Evolutionary conservation across 768 basidiomycete species (phyloP).

Genomic region (Boletus tylopilopsis): DNA sequence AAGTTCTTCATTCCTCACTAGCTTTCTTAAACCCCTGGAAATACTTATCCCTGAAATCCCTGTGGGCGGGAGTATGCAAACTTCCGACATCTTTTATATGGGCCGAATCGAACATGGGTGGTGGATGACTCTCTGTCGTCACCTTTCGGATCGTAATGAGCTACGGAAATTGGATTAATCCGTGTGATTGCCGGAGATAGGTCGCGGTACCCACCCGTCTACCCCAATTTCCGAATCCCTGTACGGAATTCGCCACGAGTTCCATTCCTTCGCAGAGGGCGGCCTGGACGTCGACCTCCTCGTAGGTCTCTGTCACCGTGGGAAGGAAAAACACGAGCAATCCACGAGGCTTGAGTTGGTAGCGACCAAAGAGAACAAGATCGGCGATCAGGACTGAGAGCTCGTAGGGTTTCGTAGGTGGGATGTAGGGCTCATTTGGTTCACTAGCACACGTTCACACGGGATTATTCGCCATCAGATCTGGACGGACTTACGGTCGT

Average conservation of each 20-base stretch:
- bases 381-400: slow-evolving; percentile 79
- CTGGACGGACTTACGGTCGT: slow-evolving; percentile 39
- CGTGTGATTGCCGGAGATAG: neutral
- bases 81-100: slow-evolving; percentile 6
- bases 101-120: slow-evolving; percentile 50
- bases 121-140: slow-evolving; percentile 40
- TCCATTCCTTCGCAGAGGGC: slow-evolving; percentile 87
- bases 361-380: slow-evolving; percentile 77
- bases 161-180: slow-evolving; percentile 38
- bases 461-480: neutral
- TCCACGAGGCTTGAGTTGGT: slow-evolving; percentile 80
- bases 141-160: slow-evolving; percentile 87
- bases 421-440: slow-evolving; percentile 71
- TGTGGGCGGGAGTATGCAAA: slow-evolving; percentile 74
- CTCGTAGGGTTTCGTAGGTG: slow-evolving; percentile 91
- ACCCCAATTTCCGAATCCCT: slow-evolving; percentile 95
- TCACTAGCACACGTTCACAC: slow-evolving; percentile 4
- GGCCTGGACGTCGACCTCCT: slow-evolving; percentile 76
- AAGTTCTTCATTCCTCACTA: slow-evolving; percentile 6
- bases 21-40: slow-evolving; percentile 73
- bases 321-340: slow-evolving; percentile 95
- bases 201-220: slow-evolving; percentile 59
- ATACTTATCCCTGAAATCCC: slow-evolving; percentile 85
- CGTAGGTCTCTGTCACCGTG: slow-evolving; percentile 87
- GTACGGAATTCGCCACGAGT: slow-evolving; percentile 81